Conservation (phyloP, 2,329 filamentous ascomycete species). For the Fusarium secorum region DNA sequence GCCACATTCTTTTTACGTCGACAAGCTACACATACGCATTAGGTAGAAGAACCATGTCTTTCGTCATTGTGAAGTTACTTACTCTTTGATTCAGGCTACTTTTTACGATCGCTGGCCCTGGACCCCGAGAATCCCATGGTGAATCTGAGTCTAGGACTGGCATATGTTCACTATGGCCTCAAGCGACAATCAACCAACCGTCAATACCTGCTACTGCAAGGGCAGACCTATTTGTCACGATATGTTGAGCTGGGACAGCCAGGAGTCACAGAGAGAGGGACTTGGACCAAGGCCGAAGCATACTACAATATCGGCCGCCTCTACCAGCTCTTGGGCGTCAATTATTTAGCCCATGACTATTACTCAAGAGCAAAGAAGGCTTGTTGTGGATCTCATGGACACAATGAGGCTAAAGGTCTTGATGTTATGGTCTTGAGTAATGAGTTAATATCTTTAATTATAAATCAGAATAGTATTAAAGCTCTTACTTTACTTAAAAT, state of each 20-base stretch:
- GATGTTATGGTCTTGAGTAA: slow-evolving; percentile 46
- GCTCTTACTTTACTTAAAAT: slow-evolving; percentile 43
- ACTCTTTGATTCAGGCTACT: slow-evolving; percentile 67
- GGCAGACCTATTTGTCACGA: slow-evolving; percentile 75
- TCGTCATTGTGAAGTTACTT: neutral
- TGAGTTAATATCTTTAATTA: slow-evolving; percentile 44
- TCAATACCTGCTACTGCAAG: slow-evolving; percentile 87
- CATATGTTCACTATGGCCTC: slow-evolving; percentile 87
- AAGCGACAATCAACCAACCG: slow-evolving; percentile 91
- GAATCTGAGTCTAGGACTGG: slow-evolving; percentile 80
- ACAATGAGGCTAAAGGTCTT: slow-evolving; percentile 33
- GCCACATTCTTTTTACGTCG: slow-evolving; percentile 85
- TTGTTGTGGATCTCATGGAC: neutral
- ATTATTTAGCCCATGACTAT: slow-evolving; percentile 70
- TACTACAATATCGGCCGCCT: slow-evolving; percentile 51
- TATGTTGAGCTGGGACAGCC: slow-evolving; percentile 40
- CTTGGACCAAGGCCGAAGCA: slow-evolving; percentile 42
- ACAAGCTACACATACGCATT: slow-evolving; percentile 85
- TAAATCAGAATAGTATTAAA: slow-evolving; percentile 41
- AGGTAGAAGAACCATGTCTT: slow-evolving; percentile 56
- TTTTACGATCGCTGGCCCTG: slow-evolving; percentile 77
- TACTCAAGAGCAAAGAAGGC: slow-evolving; percentile 61
- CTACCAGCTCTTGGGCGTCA: slow-evolving; percentile 49
- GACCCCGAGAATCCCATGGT: slow-evolving; percentile 80
- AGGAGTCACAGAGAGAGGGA: neutral